Percentiles rank a stretch among this genome's conserved stretches.
Conservation (phyloP, 1,284 basidiomycete species). For the Apiotrichum domesticum region DNA sequence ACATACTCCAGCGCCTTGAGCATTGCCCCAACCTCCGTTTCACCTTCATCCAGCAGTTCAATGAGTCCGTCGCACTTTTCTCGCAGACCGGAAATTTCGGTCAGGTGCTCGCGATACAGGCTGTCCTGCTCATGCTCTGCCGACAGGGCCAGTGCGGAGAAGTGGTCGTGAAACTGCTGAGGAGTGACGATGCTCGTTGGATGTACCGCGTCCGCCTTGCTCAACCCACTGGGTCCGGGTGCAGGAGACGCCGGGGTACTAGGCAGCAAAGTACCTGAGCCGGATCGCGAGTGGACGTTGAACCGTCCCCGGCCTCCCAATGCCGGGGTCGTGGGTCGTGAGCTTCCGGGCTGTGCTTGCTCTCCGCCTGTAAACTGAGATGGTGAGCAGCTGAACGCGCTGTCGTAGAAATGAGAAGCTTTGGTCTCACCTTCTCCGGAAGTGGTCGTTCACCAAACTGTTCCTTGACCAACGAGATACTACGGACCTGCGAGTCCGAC, state of each 20-base stretch:
- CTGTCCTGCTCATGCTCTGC: constrained; percentile 86
- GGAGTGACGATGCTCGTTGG: constrained; percentile 66
- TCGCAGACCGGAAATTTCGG: constrained; percentile 64
- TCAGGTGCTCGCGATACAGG: constrained; percentile 75
- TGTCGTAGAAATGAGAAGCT: neutral
- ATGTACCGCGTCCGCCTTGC: constrained; percentile 35
- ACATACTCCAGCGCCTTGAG: constrained; percentile 73
- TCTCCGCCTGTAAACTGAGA: constrained; percentile 23
- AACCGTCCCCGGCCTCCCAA: neutral
- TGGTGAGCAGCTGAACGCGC: neutral
- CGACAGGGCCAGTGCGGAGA: constrained; percentile 72
- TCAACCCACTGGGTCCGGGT: constrained; percentile 27
- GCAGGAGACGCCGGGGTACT: constrained; percentile 12
- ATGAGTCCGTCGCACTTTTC: constrained; percentile 67
- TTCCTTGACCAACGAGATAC: constrained; percentile 59
- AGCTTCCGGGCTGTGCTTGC: constrained; percentile 31
- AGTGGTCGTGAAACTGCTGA: constrained; percentile 94
- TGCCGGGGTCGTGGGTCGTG: constrained; percentile 31
- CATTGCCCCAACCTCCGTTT: constrained; percentile 70
- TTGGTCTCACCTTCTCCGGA: constrained; percentile 63
- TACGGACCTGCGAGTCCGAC: constrained; percentile 61
- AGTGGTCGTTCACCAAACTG: constrained; percentile 59
- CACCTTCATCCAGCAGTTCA: constrained; percentile 62
- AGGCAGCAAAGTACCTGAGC: constrained; percentile 13
- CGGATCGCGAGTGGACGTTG: constrained; percentile 8